Evolutionary conservation across 2,329 filamentous ascomycete species (phyloP).

Genomic region (Pseudogymnoascus sp.): DNA sequence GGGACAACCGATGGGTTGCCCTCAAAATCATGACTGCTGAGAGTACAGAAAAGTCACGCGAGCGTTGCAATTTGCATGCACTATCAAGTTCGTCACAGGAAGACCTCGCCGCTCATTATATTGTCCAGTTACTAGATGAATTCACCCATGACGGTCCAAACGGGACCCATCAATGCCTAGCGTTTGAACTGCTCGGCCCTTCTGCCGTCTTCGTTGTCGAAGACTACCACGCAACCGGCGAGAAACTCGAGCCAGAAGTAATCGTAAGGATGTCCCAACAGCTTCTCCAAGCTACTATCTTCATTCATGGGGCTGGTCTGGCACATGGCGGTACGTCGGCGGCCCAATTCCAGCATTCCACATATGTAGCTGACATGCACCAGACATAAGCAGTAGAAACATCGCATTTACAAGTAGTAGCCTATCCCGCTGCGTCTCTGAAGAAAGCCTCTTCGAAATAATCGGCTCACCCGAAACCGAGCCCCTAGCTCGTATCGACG

Average conservation of each 20-base stretch:
- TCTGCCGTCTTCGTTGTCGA: constrained; percentile 20
- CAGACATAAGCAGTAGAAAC: constrained; percentile 25
- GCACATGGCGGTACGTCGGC: constrained; percentile 23
- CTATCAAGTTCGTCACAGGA: background rate
- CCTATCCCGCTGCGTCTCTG: constrained; percentile 10
- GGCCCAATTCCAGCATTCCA: constrained; percentile 11
- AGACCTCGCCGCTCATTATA: constrained; percentile 18
- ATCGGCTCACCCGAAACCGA: constrained; percentile 11
- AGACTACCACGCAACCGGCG: constrained; percentile 17
- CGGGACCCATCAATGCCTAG: constrained; percentile 29
- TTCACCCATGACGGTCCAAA: constrained; percentile 29
- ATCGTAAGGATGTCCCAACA: constrained; percentile 25
- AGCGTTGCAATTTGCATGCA: background rate
- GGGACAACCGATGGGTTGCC: constrained; percentile 6
- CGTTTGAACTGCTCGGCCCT: constrained; percentile 29
- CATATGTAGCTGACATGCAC: background rate
- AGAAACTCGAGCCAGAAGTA: constrained; percentile 20
- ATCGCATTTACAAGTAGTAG: constrained; percentile 21
- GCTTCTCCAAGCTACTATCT: constrained; percentile 22
- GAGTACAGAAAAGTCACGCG: background rate
- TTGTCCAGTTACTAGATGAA: constrained; percentile 25
- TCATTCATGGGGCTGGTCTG: constrained; percentile 24
- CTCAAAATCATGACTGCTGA: constrained; percentile 10
- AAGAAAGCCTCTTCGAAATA: constrained; percentile 13
- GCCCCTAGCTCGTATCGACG: constrained; percentile 9